phyloP scores from a whole-genome alignment of 1,284 basidiomycete genomes.

The Trametes sp. region DNA sequence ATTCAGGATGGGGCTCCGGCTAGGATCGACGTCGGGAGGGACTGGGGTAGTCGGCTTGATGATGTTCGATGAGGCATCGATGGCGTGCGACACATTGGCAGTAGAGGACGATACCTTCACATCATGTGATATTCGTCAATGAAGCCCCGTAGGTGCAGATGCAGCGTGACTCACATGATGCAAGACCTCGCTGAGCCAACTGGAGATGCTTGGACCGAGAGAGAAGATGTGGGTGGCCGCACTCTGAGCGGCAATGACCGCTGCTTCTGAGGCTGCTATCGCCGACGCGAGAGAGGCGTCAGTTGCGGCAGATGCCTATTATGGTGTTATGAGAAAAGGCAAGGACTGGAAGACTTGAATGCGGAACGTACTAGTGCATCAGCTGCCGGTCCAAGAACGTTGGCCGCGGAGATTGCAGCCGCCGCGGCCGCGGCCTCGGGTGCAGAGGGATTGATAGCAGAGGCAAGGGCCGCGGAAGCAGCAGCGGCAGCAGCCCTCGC shows the following conservation, averaged over 20 bases:
- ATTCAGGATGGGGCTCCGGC: slow-evolving; percentile 7
- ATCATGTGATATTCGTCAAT: too few species aligned
- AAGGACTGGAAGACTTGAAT: neutral
- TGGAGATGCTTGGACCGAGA: slow-evolving; percentile 1
- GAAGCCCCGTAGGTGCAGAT: neutral
- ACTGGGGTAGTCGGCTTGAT: slow-evolving; percentile 3
- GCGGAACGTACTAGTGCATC: slow-evolving; percentile 4
- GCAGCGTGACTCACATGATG: slow-evolving; percentile 1
- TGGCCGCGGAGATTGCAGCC: slow-evolving; percentile 10
- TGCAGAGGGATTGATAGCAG: slow-evolving; percentile 1
- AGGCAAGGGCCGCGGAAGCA: slow-evolving; percentile 8
- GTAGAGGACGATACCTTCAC: slow-evolving; percentile 10
- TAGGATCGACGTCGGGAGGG: slow-evolving; percentile 13
- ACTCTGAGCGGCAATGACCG: slow-evolving; percentile 5
- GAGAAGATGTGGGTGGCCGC: neutral
- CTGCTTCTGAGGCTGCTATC: slow-evolving; percentile 3
- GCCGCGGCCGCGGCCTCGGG: slow-evolving; percentile 7
- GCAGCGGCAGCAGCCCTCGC: slow-evolving; percentile 15
- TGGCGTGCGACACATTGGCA: slow-evolving; percentile 2
- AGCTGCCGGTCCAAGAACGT: slow-evolving; percentile 10
- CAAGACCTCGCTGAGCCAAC: slow-evolving; percentile 5
- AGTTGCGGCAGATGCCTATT: slow-evolving; percentile 5
- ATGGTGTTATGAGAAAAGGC: too few species aligned
- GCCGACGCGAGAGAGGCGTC: slow-evolving; percentile 5
- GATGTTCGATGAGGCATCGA: slow-evolving; percentile 2